Evolutionary conservation across 1,284 basidiomycete genomes (phyloP), one percentile per base, ranked within the genome.

Genomic region (Mycena sp.): DNA sequence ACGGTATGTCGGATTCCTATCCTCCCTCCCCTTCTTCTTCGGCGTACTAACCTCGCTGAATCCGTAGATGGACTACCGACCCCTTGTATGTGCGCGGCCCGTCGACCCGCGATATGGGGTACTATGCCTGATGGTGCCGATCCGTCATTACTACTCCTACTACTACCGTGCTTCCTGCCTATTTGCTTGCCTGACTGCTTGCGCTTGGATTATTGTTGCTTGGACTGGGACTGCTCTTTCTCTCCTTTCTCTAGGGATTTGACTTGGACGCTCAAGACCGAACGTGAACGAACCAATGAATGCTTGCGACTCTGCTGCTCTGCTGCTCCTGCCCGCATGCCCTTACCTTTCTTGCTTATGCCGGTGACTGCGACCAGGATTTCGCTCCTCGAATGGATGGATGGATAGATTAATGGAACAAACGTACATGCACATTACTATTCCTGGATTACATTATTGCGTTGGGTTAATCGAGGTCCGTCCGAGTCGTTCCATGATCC

Each of bases 391-490:
- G 48, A 40, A 61, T 38, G 23, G 26, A 50, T 35, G 23, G 40
- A 37, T 44, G n/a, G 46, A 45, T 7, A 35, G 26, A 63, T 37
- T 46, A 40, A 62, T 52, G 55, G 55, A 43, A 41, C 37, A 25
- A 21, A 37, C 52, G 48, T 55, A 58, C 48, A 52, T 11, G 56
- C 60, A 66, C 64, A 66, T 63, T 37, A 45, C 64, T 66, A 66
- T 52, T 58, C 52, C 32, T 2, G 64, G 60, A 57, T 44, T 62
- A 66, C 38, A 58, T 58, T 65, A 62, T n/a, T 50, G 54, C 30
- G 35, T 45, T 46, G 37, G 57, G 56, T 48, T 62, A 59, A 59
- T 59, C 50, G 29, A 17, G 40, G 63, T 60, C 21, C 17, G 52
- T 40, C 32, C 14, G 14, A 35, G 32, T 14, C 14, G 11, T 56